phyloP scores from a whole-genome alignment of 2,329 filamentous ascomycete species.

The Venturia nashicola region DNA sequence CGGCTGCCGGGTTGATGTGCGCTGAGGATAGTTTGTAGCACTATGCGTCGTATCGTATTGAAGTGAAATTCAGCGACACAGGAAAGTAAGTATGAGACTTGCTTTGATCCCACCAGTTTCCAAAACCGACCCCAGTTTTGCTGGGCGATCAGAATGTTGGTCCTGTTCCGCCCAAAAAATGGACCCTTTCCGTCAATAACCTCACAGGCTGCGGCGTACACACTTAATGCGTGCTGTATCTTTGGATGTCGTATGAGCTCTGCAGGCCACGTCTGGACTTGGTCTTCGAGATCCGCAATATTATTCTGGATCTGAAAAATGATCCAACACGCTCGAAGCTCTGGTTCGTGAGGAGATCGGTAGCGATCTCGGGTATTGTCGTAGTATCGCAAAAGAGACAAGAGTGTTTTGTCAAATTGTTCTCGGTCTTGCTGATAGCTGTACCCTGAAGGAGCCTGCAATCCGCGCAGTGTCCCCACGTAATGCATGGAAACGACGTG shows the following conservation, averaged over 20 bases:
- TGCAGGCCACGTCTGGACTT: constrained; percentile 42
- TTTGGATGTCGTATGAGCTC: constrained; percentile 37
- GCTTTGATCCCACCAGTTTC: constrained; percentile 39
- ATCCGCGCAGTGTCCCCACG: constrained; percentile 29
- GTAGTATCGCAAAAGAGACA: constrained; percentile 50
- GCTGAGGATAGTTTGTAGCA: constrained; percentile 42
- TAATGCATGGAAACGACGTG: constrained; percentile 51
- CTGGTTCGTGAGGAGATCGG: constrained; percentile 45
- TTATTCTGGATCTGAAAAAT: constrained; percentile 40
- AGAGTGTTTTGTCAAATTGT: constrained; percentile 50
- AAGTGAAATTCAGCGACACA: constrained; percentile 54
- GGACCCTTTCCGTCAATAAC: constrained; percentile 39
- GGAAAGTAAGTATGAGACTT: constrained; percentile 49
- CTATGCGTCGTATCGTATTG: constrained; percentile 42
- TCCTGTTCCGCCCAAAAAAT: constrained; percentile 32
- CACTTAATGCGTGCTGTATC: constrained; percentile 43
- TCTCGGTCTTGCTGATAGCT: constrained; percentile 49
- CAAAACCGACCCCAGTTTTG: constrained; percentile 48
- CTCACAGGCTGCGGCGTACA: constrained; percentile 44
- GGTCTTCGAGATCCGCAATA: constrained; percentile 42
- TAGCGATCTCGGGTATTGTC: constrained; percentile 37
- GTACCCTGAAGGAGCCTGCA: constrained; percentile 37
- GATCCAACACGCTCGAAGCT: constrained; percentile 52
- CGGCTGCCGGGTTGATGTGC: constrained; percentile 40
- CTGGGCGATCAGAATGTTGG: constrained; percentile 39